Evolutionary conservation across 768 basidiomycete species (phyloP).

Genomic region (Vishniacozyma victoriae): DNA sequence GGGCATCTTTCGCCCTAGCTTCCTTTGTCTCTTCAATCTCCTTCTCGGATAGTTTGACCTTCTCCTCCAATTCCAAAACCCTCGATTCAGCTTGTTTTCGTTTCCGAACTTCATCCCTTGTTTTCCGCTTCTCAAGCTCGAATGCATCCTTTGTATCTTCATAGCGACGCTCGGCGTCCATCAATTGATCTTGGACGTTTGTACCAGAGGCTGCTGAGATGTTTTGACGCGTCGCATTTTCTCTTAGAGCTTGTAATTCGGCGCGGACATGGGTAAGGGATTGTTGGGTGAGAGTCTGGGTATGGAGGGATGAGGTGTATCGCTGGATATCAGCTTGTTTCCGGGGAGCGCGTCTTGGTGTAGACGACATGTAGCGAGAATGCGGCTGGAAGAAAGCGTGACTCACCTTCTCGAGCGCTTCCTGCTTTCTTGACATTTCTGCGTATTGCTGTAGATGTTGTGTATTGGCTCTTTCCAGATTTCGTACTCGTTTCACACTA

Average conservation of each 20-base stretch:
- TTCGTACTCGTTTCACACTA: constrained; percentile 23
- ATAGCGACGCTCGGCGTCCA: constrained; percentile 29
- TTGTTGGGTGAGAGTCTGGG: constrained; percentile 43
- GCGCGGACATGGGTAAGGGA: constrained; percentile 43
- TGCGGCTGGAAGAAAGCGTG: not conserved
- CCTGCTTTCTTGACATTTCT: constrained; percentile 36
- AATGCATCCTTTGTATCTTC: constrained; percentile 32
- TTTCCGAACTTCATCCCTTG: constrained; percentile 31
- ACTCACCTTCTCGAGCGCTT: constrained; percentile 43
- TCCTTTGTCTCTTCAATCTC: constrained; percentile 39
- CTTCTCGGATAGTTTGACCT: constrained; percentile 16
- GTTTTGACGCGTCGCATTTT: constrained; percentile 26
- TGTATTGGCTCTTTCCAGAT: constrained; percentile 35
- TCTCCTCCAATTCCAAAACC: constrained; percentile 39
- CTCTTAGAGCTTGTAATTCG: constrained; percentile 37
- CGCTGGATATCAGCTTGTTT: constrained; percentile 26
- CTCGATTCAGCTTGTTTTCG: constrained; percentile 32
- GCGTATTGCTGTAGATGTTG: constrained; percentile 34
- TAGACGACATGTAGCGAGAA: no score
- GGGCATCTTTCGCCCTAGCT: constrained; percentile 34
- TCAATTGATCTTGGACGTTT: constrained; percentile 32
- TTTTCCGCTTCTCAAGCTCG: constrained; percentile 24
- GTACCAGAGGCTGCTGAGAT: constrained; percentile 28
- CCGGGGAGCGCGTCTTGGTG: no score
- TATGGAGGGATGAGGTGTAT: constrained; percentile 42